These are phyloP conservation scores for Mycena albidolilacea DNA, from an alignment of 768 basidiomycete genomes.

Conservation along the genomic window DNA sequence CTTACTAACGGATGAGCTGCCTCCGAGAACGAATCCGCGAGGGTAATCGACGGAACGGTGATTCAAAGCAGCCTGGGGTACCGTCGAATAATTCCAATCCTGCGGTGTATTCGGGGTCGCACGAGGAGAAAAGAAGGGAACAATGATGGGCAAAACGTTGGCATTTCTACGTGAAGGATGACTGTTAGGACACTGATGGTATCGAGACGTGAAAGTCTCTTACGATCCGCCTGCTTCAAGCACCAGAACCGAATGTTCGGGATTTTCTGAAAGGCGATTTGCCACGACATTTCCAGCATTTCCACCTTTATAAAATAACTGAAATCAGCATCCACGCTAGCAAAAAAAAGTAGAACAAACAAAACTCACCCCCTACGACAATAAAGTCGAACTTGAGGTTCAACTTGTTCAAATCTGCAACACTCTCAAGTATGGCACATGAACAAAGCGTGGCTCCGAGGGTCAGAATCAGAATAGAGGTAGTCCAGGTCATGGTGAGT, in stretches of 20 bases:
- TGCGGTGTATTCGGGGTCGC: neutral
- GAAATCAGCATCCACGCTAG: neutral
- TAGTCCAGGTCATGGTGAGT: neutral
- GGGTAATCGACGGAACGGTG: neutral
- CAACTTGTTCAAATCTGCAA: constrained; percentile 5
- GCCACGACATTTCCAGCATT: neutral
- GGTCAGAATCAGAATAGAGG: neutral
- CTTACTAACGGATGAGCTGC: neutral
- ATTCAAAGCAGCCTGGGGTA: neutral
- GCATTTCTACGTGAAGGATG: neutral
- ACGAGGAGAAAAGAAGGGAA: neutral
- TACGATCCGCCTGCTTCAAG: neutral
- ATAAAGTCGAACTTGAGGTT: neutral
- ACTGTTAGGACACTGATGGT: neutral
- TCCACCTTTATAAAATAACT: neutral
- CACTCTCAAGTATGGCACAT: neutral
- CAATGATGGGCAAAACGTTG: neutral
- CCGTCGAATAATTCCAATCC: neutral
- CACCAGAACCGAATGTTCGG: neutral
- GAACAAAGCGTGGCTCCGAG: neutral
- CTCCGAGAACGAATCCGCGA: neutral
- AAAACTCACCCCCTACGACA: neutral
- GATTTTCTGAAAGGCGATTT: neutral
- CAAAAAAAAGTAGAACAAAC: neutral
- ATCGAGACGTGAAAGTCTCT: neutral